Conservation (phyloP, 2,329 filamentous ascomycete genomes). For the Diaporthe sp. region DNA sequence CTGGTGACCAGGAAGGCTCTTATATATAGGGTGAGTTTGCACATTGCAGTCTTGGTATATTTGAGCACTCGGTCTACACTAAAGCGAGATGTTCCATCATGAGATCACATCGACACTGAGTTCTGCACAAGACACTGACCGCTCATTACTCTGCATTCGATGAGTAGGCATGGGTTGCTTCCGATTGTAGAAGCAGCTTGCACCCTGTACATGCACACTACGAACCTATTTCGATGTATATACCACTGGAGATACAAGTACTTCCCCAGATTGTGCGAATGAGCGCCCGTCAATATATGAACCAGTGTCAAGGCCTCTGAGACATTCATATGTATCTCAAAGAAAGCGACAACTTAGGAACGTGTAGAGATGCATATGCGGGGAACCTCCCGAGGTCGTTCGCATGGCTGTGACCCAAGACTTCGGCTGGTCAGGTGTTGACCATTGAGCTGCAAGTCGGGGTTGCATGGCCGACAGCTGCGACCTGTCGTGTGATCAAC, state of each 20-base stretch:
- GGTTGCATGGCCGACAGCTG: conserved; percentile 10
- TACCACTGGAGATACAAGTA: neutral
- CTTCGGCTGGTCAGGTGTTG: conserved; percentile 11
- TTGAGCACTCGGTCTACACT: neutral
- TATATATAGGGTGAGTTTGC: neutral
- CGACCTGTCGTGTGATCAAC: conserved; percentile 12
- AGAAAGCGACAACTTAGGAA: neutral
- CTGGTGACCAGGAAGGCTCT: neutral
- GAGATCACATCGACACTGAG: neutral
- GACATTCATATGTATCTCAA: neutral
- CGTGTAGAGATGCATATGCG: neutral
- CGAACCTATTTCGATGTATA: neutral
- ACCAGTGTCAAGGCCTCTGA: neutral
- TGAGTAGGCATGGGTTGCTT: neutral
- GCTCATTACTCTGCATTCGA: conserved; percentile 2
- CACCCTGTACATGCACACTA: neutral
- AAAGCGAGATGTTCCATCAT: conserved; percentile 18
- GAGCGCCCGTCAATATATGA: neutral
- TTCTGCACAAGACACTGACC: neutral
- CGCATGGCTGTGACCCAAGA: conserved; percentile 8
- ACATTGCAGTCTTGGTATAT: neutral
- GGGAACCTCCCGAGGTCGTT: conserved; percentile 3
- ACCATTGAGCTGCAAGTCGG: conserved; percentile 15
- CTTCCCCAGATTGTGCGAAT: neutral
- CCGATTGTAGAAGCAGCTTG: neutral